Evolutionary conservation across 768 basidiomycete species (phyloP), one percentile per base, ranked within the genome.

Genomic region (Pulveroboletus sp.): DNA sequence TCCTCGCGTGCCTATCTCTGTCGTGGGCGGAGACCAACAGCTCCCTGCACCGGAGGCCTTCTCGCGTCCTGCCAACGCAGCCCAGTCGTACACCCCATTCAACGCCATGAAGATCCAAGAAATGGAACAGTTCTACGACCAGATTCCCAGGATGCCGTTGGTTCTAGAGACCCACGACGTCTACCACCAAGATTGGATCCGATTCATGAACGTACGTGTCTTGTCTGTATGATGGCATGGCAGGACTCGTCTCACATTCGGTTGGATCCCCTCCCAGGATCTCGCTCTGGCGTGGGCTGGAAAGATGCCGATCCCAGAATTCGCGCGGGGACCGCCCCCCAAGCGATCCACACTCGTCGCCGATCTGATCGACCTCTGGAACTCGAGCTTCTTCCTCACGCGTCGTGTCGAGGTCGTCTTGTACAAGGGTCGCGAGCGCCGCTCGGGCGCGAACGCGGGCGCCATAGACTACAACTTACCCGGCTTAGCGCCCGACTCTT

Each of bases 331-430:
- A 16, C 72, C 72, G 49, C 62, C 74, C 24, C 79, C 82, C 11
- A 81, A 78, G 58, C 78, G 81, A 13, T 76, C 85, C 20, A 72
- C 69, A 11, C 72, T 90, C 39, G 68, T 80, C 11, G 79, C 79
- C n/a, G 85, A 89, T 62, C 75, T 92, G 26, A 71, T 92, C 55
- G 81, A 90, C 53, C 70, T 86, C 24, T 93, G 89, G 89, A 92
- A 92, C 63, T 63, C 70, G 26, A 80, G 79, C 9, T 93, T 89
- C 69, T 90, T 90, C 76, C 62, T 76, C 48, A 69, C 75, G 30
- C 86, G 89, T 38, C 83, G 85, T 17, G 79, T 86, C n/a, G 89
- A 93, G 57, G 69, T 89, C 40, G 76, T 89, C 30, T 73, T 93
- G n/a, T 92, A 80, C 74, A 86, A 82, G 63, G 89, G 89, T 36